Evolutionary conservation across 345 rosid genomes (phyloP).

Genomic region (Acer saccharum): DNA sequence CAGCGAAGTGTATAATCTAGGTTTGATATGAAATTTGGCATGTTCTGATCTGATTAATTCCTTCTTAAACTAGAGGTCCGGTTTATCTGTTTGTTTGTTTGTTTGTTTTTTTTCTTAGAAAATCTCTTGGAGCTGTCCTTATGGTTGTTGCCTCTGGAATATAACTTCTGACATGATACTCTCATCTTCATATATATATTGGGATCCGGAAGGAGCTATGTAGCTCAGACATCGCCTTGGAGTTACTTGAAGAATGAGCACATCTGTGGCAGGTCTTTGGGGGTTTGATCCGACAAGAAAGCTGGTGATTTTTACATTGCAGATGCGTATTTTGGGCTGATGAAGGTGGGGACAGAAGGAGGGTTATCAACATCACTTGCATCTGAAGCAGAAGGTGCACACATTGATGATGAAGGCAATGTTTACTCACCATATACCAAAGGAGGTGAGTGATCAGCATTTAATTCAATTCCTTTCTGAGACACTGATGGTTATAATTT

Average conservation of each 20-base stretch:
- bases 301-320: constrained; percentile 88
- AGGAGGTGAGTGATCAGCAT: constrained; percentile 50
- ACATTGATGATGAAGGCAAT: constrained; percentile 81
- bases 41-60: no score
- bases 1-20: no score
- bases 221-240: constrained; percentile 60
- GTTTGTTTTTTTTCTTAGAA: no score
- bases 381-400: constrained; percentile 81
- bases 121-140: no score
- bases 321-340: constrained; percentile 86
- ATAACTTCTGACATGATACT: no score
- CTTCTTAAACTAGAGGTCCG: no score
- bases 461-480: not conserved
- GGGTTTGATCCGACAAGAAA: no score
- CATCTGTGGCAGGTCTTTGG: constrained; percentile 81
- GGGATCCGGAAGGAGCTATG: no score
- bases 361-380: constrained; percentile 73
- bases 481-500: constrained; percentile 1
- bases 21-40: no score
- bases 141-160: no score
- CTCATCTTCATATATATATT: no score
- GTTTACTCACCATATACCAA: constrained; percentile 66
- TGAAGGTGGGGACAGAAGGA: constrained; percentile 92
- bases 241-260: constrained; percentile 79
- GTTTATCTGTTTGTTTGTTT: no score